A percentile compares a stretch with the other conserved stretches of the same genome.
These are phyloP conservation scores for Macrocybe gigantea DNA, from an alignment of 768 basidiomycete genomes.

Conservation along the genomic window DNA sequence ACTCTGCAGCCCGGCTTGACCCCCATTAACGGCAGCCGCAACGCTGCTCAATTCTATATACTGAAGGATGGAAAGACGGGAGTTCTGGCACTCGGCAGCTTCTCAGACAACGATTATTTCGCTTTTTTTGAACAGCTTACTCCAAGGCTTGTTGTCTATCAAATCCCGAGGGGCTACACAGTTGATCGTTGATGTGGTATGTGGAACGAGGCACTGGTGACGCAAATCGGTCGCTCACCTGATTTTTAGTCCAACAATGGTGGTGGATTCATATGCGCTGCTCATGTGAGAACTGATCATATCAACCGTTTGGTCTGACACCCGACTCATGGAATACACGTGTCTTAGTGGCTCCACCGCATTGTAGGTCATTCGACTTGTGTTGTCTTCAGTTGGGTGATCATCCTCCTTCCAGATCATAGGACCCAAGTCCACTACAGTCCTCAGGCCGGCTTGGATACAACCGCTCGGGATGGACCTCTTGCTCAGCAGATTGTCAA, in stretches of 20 bases:
- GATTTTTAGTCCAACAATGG: conserved; percentile 39
- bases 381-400: neutral
- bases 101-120: conserved; percentile 39
- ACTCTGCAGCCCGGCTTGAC: conserved; percentile 28
- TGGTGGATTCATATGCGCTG: conserved; percentile 53
- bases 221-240: neutral
- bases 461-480: conserved; percentile 38
- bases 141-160: conserved; percentile 41
- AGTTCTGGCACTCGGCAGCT: conserved; percentile 53
- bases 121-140: conserved; percentile 37
- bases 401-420: conserved; percentile 29
- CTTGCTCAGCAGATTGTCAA: conserved; percentile 46
- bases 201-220: conserved; percentile 12
- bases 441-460: conserved; percentile 53
- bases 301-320: neutral
- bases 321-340: neutral
- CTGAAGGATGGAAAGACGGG: conserved; percentile 48
- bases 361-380: conserved; percentile 22
- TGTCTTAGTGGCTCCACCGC: conserved; percentile 37
- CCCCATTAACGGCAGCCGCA: conserved; percentile 37
- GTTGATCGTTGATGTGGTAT: conserved; percentile 54
- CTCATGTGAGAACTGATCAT: conserved; percentile 36
- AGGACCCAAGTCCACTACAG: conserved; percentile 44
- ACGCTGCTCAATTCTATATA: conserved; percentile 50
- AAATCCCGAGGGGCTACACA: conserved; percentile 42